phyloP scores from a whole-genome alignment of 495 filamentous ascomycete species.

The Xylaria intraflava region DNA sequence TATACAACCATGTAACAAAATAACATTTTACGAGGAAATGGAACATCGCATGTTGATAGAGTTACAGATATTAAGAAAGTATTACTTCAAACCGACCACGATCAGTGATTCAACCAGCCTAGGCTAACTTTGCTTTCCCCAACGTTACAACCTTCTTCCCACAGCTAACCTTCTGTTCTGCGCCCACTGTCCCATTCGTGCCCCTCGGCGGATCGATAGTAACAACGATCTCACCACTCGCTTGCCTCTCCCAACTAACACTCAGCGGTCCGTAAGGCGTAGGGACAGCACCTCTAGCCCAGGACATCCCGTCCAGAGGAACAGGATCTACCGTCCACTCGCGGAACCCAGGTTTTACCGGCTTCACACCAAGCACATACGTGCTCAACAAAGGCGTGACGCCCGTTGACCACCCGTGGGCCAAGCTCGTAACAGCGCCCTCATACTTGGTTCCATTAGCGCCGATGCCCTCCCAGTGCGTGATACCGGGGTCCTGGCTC shows the following conservation, averaged over 20 bases:
- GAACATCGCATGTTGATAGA: conserved; percentile 1
- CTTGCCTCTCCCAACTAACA: conserved; percentile 30
- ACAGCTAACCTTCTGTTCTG: conserved; percentile 7
- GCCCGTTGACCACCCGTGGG: conserved; percentile 39
- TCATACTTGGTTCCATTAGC: conserved; percentile 31
- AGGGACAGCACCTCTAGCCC: conserved; percentile 36
- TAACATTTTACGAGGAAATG: conserved; percentile 6
- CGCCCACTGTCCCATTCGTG: conserved; percentile 18
- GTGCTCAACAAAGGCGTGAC: conserved; percentile 33
- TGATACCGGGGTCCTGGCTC: conserved; percentile 36
- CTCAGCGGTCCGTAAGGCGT: conserved; percentile 31
- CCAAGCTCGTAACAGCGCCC: conserved; percentile 30
- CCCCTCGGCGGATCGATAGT: conserved; percentile 18
- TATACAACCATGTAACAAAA: conserved; percentile 11
- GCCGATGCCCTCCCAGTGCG: conserved; percentile 36
- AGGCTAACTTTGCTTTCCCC: background rate
- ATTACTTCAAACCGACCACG: background rate
- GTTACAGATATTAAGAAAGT: background rate
- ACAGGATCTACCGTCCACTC: conserved; percentile 31
- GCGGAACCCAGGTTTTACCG: conserved; percentile 31
- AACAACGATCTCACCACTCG: conserved; percentile 16
- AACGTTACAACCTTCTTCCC: conserved; percentile 1
- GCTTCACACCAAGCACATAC: conserved; percentile 38
- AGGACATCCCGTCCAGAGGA: conserved; percentile 24
- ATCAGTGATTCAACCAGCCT: background rate